phyloP scores from a whole-genome alignment of 257 asterid genomes.

The Gentiana dahurica region DNA sequence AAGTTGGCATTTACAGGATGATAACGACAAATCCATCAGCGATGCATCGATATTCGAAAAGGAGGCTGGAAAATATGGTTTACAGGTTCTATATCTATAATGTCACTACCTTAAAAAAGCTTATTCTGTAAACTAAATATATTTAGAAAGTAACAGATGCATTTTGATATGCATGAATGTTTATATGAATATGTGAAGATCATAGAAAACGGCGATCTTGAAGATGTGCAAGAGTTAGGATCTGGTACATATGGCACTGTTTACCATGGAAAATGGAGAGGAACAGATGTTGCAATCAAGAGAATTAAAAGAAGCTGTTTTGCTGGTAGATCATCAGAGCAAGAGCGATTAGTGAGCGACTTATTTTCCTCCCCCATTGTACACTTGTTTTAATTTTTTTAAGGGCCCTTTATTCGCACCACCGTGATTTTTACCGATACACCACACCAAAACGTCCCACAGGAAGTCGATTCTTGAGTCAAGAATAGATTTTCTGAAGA shows the following conservation, averaged over 20 bases:
- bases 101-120: not conserved
- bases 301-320: conserved; percentile 37
- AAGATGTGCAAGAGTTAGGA: conserved; percentile 38
- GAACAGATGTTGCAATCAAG: conserved; percentile 47
- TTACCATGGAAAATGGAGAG: conserved; percentile 42
- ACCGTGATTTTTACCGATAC: too few species aligned
- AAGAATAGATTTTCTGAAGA: too few species aligned
- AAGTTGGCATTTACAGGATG: conserved; percentile 17
- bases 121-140: not conserved
- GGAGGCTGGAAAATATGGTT: conserved; percentile 69
- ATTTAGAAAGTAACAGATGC: not conserved
- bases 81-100: conserved; percentile 43
- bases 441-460: too few species aligned
- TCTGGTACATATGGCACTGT: conserved; percentile 47
- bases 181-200: conserved; percentile 14
- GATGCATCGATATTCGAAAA: conserved; percentile 57
- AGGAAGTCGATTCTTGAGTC: too few species aligned
- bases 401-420: too few species aligned
- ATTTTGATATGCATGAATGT: not conserved
- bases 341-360: conserved; percentile 28
- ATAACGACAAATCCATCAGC: conserved; percentile 26
- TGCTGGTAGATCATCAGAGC: conserved; percentile 33
- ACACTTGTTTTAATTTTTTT: not conserved
- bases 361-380: not conserved
- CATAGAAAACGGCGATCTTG: conserved; percentile 33